Base-by-base conservation (phyloP, 108 stramenopile species). In the Skeletonema costatum region DNA sequence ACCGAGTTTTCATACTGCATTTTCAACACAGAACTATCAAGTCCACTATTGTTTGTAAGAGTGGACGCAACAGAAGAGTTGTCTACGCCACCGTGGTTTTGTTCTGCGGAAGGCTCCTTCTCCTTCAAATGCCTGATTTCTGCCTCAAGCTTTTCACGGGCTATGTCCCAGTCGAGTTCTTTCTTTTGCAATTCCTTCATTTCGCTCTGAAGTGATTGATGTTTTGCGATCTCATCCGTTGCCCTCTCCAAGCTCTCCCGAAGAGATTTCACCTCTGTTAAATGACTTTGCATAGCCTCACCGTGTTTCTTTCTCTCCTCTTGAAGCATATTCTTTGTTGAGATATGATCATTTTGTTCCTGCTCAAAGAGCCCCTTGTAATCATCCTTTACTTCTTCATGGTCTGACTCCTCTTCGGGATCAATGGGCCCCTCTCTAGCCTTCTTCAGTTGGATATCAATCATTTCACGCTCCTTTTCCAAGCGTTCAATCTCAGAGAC, bases 231-330 rank as follows among this genome's bases (percentile, higher is more conserved):
- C 12, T 81, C 80, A 7, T 62, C 64, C 6, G 60, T 74, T 14
- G 80, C 80, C 73, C 62, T 74, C 16, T 81, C 80, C 13, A 81
- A 68, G 48, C 80, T 71, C 5, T 60, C 56, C 19, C 80, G 68
- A 32, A 81, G 51, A 13, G 69, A 70, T 35, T 68, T 60, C 30
- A 81, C 80, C 51, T 81, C 80, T 29, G 75, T 63, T 5, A 81
- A 69, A 44, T 81, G 80, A 70, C 19, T 65, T 29, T 56, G 70
- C 4, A 81, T 74, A 44, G 74, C 51, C 36, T 81, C 80, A 38
- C 69, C 72, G 16, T 81, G 73, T 11, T 63, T 21, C 42, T 39
- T 64, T 48, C 69, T 68, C 16, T 42, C 60, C 9, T 32, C 32
- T 36, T 70, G 39, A 10, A 77, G 50, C 50, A 17, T 51, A 6